These are phyloP conservation scores for Digitaria exilis DNA, from an alignment of 202 grass and related monocot species.

Conservation along the genomic window DNA sequence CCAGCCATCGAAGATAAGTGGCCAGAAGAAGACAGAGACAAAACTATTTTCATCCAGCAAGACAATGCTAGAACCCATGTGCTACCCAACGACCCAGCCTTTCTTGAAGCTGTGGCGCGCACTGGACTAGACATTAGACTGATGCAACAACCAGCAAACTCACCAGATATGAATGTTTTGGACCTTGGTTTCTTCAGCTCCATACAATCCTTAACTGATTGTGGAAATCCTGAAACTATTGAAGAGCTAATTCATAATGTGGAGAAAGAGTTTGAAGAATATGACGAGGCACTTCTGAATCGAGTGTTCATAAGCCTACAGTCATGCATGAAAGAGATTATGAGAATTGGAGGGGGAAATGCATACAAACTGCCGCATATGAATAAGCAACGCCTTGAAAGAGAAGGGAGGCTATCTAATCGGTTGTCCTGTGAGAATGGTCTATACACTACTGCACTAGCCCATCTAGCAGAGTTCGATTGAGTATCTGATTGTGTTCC, in stretches of 20 bases:
- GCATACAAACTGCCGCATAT: background rate
- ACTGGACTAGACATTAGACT: background rate
- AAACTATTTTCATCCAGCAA: background rate
- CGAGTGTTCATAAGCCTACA: background rate
- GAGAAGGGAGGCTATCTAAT: background rate
- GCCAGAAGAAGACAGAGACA: background rate
- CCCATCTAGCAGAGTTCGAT: background rate
- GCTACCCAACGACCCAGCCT: background rate
- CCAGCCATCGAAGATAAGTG: background rate
- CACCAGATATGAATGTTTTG: background rate
- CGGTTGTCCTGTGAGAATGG: background rate
- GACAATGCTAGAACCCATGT: background rate
- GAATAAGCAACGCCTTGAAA: background rate
- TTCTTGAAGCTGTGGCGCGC: background rate
- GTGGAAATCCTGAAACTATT: background rate
- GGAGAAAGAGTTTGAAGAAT: background rate
- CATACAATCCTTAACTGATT: background rate
- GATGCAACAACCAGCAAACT: background rate
- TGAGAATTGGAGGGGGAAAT: background rate
- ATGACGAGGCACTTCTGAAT: background rate
- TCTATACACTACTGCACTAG: background rate
- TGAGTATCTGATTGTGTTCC: too few relatives aligned
- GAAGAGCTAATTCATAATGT: background rate
- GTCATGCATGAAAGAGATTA: background rate
- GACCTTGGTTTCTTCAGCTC: slow-evolving; percentile 4